Base-by-base conservation (phyloP, 164 flowering plant genomes). In the Umbilicus rupestris region DNA sequence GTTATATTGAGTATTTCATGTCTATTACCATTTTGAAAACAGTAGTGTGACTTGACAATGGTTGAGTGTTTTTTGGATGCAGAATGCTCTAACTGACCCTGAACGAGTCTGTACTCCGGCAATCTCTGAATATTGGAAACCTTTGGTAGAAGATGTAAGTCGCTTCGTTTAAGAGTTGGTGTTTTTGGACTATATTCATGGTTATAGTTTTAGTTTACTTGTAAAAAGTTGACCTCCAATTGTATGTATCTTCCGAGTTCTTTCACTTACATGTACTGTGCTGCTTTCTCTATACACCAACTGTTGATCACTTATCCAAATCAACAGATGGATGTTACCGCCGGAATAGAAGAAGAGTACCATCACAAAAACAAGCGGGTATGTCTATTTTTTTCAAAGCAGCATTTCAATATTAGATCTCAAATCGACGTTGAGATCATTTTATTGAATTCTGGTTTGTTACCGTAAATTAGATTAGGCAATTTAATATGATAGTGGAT, bases 301-400 rank as follows among this genome's bases (percentile, higher is more conserved):
- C 45, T 50, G 30, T 39, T 39, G 35, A n/a, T 9, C 30, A 26
- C 30, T 50, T 68, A 71, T 31, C 20, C 20, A 57, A 3, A 26
- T 66, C 73, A 70, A 63, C 85, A 94, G 97, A 89, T 94, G 97
- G 99, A 94, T 66, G 73, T 41, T 60, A 73, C 89, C 45, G 90
- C 97, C 66, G 97, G 99, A 70, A 91, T 94, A 74, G 99, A 94
- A 77, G 92, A 83, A 50, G 99, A 94, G 76, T 94, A 94, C 82
- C 97, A 94, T 73, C 99, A 91, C 76, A 94, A 87, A 76, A 91
- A 87, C 59, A 91, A 84, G 74, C 74, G 83, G 75, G 97, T 89
- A 44, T 72, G 76, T 75, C 28, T 60, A 28, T 14, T 45, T 55
- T 69, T 22, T 35, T 17, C n/a, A 20, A n/a, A 5, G 28, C 26